Evolutionary conservation across 2,329 filamentous ascomycete genomes (phyloP).

Genomic region (Orbilia ellipsospora): DNA sequence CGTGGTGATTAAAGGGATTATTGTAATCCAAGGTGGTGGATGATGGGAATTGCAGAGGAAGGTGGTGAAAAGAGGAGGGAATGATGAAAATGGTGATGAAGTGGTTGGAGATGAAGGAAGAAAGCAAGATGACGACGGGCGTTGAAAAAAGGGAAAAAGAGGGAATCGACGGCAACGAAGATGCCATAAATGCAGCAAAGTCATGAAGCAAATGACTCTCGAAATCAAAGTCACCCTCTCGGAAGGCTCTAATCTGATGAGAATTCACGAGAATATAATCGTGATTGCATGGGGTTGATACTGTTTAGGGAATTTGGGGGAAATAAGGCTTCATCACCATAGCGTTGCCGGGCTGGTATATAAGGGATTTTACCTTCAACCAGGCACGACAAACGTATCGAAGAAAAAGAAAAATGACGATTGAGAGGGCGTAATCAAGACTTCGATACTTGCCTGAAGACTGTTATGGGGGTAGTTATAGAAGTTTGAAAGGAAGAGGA

Average conservation of each 20-base stretch:
- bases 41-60: conserved; percentile 4
- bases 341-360: conserved; percentile 30
- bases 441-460: not conserved
- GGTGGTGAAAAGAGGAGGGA: conserved; percentile 9
- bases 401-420: not conserved
- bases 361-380: conserved; percentile 47
- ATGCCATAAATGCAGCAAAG: conserved; percentile 27
- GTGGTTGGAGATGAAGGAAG: conserved; percentile 22
- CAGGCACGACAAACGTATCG: not conserved
- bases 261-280: conserved; percentile 27
- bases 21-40: conserved; percentile 5
- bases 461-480: not conserved
- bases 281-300: conserved; percentile 8
- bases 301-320: not conserved
- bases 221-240: not conserved
- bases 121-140: conserved; percentile 31
- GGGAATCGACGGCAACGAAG: conserved; percentile 6
- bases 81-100: conserved; percentile 15
- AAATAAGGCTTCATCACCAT: conserved; percentile 34
- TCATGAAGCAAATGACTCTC: conserved; percentile 2
- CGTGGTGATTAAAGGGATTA: conserved; percentile 12
- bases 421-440: too few relatives aligned
- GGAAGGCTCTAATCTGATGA: conserved; percentile 12
- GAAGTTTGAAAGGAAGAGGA: conserved; percentile 6
- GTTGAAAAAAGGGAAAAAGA: conserved; percentile 21